These are phyloP conservation scores for Hyaloscypha variabilis DNA, from an alignment of 495 filamentous ascomycete species.

Conservation along the genomic window DNA sequence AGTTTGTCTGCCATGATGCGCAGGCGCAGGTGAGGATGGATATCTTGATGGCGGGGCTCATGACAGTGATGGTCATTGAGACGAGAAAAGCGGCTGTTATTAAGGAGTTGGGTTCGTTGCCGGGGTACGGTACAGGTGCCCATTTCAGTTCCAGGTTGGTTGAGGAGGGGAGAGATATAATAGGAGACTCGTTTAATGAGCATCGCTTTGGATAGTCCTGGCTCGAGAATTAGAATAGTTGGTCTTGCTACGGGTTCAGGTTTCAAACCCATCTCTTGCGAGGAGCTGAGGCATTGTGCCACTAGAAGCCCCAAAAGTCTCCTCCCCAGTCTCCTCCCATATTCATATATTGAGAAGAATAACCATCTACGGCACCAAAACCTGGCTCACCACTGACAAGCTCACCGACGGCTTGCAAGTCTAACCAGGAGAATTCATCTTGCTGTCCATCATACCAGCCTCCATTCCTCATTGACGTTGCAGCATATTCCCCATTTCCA, in stretches of 20 bases:
- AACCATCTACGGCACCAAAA: background rate
- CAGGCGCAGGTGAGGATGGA: conserved; percentile 10
- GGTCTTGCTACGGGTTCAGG: background rate
- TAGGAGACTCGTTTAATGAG: background rate
- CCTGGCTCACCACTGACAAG: conserved; percentile 11
- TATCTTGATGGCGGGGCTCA: conserved; percentile 12
- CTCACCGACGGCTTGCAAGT: conserved; percentile 26
- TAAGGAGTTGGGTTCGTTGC: conserved; percentile 9
- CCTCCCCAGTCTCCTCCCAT: background rate
- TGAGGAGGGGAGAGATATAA: conserved; percentile 3
- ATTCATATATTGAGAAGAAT: background rate
- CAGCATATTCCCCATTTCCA: background rate
- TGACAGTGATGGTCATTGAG: conserved; percentile 16
- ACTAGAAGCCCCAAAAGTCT: background rate
- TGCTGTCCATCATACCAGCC: background rate
- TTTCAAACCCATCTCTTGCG: too few species aligned
- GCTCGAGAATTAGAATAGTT: background rate
- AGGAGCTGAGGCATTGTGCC: background rate
- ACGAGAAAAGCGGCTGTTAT: conserved; percentile 22
- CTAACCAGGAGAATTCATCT: conserved; percentile 28
- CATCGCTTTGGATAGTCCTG: background rate
- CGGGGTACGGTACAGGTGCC: background rate
- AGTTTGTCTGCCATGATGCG: conserved; percentile 4
- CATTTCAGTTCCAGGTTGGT: conserved; percentile 6
- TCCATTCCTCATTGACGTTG: background rate